Base-by-base conservation (phyloP, 1,139 yeast genomes). In the Magnusiomyces starmeri region DNA sequence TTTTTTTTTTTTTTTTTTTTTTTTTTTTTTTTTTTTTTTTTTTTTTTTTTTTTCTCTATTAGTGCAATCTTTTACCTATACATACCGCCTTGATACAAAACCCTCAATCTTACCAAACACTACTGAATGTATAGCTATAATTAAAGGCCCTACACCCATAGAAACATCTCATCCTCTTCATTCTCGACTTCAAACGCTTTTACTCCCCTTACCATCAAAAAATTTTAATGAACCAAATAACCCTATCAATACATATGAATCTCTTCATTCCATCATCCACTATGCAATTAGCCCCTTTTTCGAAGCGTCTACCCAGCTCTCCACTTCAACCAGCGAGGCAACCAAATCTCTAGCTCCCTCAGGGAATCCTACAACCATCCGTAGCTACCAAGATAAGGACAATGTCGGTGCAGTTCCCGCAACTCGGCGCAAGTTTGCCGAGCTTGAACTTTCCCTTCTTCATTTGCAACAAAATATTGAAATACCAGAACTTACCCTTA, bases 401-500 rank as follows among this genome's bases (percentile, higher is more conserved):
- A 55, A 54, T 4, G 46, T 54, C 41, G 58, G 63, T 29, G 57
- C 60, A n/a, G 58, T 59, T 47, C 58, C 67, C 16, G 53, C 59
- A 12, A 51, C 64, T 16, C 41, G 69, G 47, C 27, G 79, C 64
- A 85, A 82, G 62, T 76, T 89, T 54, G 77, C 78, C 35, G 96
- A 87, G 57, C 70, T 88, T 29, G 79, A 86, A 1, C 65, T 79
- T 16, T 81, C 94, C 0, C 71, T 89, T 35, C 81, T 82, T 56
- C 83, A 83, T 62, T 69, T 87, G 27, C 85, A 84, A 57, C 85
- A 83, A 57, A 75, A 79, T 44, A 77, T 84, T 26, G 85, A 81
- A 51, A 75, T 81, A 1, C 96, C 96, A 0, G 81, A 85, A 58
- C 67, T 88, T 26, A 60, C 73, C 2, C 62, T 75, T 2, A 65